These are phyloP conservation scores for Acanthamoeba lenticulata DNA, from an alignment of 208 protist genomes.

Conservation along the genomic window DNA sequence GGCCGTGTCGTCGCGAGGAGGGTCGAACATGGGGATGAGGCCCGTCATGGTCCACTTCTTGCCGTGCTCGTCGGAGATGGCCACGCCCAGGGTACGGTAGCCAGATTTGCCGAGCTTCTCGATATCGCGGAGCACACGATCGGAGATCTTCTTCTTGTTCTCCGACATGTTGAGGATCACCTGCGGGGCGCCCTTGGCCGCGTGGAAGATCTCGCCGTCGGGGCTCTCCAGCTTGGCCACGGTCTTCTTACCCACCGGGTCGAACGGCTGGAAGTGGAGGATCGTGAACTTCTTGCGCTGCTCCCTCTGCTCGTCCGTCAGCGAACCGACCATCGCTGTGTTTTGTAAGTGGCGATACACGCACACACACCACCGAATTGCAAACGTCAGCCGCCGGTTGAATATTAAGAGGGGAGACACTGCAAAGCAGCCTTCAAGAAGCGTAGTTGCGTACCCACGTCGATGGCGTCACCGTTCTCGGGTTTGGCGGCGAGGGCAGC, in stretches of 20 bases:
- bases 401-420: no score
- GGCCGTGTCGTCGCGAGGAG: conserved; percentile 92
- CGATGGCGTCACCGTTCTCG: conserved; percentile 77
- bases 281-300: conserved; percentile 5
- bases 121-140: conserved; percentile 69
- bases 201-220: conserved; percentile 83
- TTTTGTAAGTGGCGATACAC: no score
- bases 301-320: conserved; percentile 30
- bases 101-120: not conserved
- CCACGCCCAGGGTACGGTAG: conserved; percentile 51
- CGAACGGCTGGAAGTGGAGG: conserved; percentile 57
- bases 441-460: no score
- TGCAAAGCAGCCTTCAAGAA: no score
- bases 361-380: no score
- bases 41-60: conserved; percentile 89
- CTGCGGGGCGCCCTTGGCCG: conserved; percentile 87
- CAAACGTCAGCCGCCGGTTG: no score
- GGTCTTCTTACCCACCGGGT: conserved; percentile 72
- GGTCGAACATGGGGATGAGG: conserved; percentile 93
- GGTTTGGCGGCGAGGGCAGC: conserved; percentile 67
- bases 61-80: not conserved
- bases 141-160: conserved; percentile 76
- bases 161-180: conserved; percentile 75
- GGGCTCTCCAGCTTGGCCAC: conserved; percentile 28
- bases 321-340: conserved; percentile 38